These are phyloP conservation scores for Friedmanniomyces simplex DNA, from an alignment of 495 filamentous ascomycete genomes.

Conservation along the genomic window DNA sequence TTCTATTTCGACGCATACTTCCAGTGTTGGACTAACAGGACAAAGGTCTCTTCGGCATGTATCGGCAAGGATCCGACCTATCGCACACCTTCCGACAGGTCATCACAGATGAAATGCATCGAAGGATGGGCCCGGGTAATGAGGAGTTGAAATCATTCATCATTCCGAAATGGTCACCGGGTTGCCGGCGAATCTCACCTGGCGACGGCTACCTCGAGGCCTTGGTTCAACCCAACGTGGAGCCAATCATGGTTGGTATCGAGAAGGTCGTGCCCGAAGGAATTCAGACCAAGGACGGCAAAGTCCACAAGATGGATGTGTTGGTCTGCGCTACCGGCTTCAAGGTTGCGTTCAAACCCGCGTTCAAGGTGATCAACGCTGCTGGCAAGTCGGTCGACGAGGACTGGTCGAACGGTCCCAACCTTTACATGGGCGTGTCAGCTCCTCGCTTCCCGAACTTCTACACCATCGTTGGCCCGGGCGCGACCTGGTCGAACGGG, in stretches of 20 bases:
- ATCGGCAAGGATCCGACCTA: conserved; percentile 18
- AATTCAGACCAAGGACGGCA: conserved; percentile 40
- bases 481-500: conserved; percentile 23
- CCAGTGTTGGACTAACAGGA: too few species aligned
- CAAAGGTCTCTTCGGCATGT: conserved; percentile 28
- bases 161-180: conserved; percentile 29
- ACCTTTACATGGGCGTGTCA: conserved; percentile 25
- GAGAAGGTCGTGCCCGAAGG: conserved; percentile 28
- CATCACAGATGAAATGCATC: conserved; percentile 29
- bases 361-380: conserved; percentile 25
- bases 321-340: conserved; percentile 18
- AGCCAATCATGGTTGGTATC: conserved; percentile 25
- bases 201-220: conserved; percentile 31
- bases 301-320: conserved; percentile 18
- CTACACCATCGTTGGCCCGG: conserved; percentile 24
- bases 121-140: conserved; percentile 23
- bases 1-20: too few species aligned
- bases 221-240: conserved; percentile 30
- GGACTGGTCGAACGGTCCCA: conserved; percentile 23
- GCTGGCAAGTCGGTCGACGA: conserved; percentile 23
- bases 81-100: conserved; percentile 27
- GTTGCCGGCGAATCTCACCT: conserved; percentile 27
- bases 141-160: conserved; percentile 29
- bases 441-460: conserved; percentile 25
- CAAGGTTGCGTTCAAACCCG: conserved; percentile 19